Base-by-base conservation (phyloP, 2,329 filamentous ascomycete species). In the Blumeriella jaapii region DNA sequence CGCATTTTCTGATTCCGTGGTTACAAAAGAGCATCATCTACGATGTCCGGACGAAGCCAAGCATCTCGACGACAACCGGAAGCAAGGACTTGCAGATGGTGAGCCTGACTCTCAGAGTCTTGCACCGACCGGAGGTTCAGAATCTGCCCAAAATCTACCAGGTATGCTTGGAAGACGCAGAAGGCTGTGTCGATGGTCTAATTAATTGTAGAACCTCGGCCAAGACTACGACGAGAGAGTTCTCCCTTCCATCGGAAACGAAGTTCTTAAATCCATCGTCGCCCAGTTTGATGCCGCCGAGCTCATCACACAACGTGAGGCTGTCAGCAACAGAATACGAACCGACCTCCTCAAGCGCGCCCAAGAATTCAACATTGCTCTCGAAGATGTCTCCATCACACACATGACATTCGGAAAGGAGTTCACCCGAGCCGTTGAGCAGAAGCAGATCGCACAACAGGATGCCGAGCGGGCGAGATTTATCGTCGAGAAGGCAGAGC, bases 41-140 rank as follows among this genome's bases (percentile, higher is more conserved):
- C 60, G 91, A 98, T 66, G 91, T 98, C 48, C 80, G 91, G 46
- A 98, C 93, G 39, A 93, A 93, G 72, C 91, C 91, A 43, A 75
- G 91, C 61, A 96, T 98, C 59, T 84, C 82, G 49, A 98, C 91
- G 17, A 98, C 91, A 15, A 98, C 91, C 9, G 91, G 91, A 40
- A 89, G 81, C 72, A 98, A 98, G 75, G 91, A 98, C 66, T 64
- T 98, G 70, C 91, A 98, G 69, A 98, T 98, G 91, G 91, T 98
- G 56, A 95, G 86, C 71, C 72, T 98, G 70, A 98, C 91, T 35
- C 71, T 98, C 59, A 75, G 91, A 62, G 91, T 98, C 47, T 64
- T 98, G 61, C 89, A 96, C 65, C 74, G 93, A 52, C 91, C 93
- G 5, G 89, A 94, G 38, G 89, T 98, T 53, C 77, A 84, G 68